Conservation (phyloP, 148 eudicot genomes). For the Nepenthes gracilis region DNA sequence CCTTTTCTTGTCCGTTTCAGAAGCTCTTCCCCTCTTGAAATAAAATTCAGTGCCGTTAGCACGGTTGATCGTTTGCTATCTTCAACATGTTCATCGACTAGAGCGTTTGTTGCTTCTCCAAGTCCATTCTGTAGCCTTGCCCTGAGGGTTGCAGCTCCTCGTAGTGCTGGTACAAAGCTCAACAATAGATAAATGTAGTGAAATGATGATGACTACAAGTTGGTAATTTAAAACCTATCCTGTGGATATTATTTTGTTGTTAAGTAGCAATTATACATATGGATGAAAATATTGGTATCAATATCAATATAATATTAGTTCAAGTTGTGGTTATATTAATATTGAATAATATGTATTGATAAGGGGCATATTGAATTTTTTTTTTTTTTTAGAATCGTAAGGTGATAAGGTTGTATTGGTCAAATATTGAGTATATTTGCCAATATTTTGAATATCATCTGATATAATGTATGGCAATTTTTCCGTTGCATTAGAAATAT, state of each 20-base stretch:
- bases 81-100: conserved; percentile 35
- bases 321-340: too few species aligned
- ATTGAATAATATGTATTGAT: too few species aligned
- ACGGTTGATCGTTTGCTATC: conserved; percentile 41
- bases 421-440: too few species aligned
- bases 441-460: too few species aligned
- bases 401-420: too few species aligned
- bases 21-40: conserved; percentile 70
- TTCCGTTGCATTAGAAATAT: too few species aligned
- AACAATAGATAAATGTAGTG: neutral
- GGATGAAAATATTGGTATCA: too few species aligned
- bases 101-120: conserved; percentile 25
- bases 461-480: too few species aligned
- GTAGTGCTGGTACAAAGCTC: conserved; percentile 34
- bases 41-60: conserved; percentile 39
- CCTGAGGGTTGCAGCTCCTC: conserved; percentile 74
- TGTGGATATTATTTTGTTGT: neutral
- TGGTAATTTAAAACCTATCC: neutral
- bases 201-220: neutral
- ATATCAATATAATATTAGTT: too few species aligned
- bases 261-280: too few species aligned
- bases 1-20: conserved; percentile 94
- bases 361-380: too few species aligned
- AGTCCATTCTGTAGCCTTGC: conserved; percentile 58
- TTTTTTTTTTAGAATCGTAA: too few species aligned